Base-by-base conservation (phyloP, 495 filamentous ascomycete species). In the Astrothelium macrocarpum region DNA sequence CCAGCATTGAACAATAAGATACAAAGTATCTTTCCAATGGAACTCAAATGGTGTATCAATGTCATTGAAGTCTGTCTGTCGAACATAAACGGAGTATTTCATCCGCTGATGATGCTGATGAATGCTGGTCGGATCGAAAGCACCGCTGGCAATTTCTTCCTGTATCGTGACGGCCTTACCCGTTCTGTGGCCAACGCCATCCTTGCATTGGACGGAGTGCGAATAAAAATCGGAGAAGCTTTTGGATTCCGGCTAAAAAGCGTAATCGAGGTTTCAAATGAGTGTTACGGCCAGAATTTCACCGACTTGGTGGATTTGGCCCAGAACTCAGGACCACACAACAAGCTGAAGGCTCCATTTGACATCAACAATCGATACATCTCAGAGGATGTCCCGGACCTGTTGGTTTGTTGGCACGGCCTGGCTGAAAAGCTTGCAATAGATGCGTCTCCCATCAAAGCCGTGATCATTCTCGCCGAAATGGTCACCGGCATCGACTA, bases 71-170 rank as follows among this genome's bases (percentile, higher is more conserved):
- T 61, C 9, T 61, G 9, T 26, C 25, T 61, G 32, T 28, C 18
- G 31, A 61, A 61, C 23, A 26, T 61, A 28, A 61, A 61, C 26
- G 59, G 59, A 26, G 59, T 45, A 43, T 61, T 61, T 28, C 59
- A 61, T 43, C 59, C 59, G 18, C 26, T 61, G 16, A 61, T 61
- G 59, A 61, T 61, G 31, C 32, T 61, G 5, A 61, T 61, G 59
- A 61, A 61, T 26, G 59, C 59, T 11, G 59, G 59, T 10, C 59
- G 59, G 29, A 61, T 61, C 23, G 59, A 61, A 43, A 61, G 32
- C 23, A 61, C 59, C 16, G 59, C 11, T 1, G 59, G 59, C 1
- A 26, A 43, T 10, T 61, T 61, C 32, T 20, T 36, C 16, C 59
- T 61, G 12, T 61, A 61, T 26, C 29, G 59, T 3, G 59, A 61